These are phyloP conservation scores for Penicillium pancosmium DNA, from an alignment of 495 filamentous ascomycete species.

Conservation along the genomic window DNA sequence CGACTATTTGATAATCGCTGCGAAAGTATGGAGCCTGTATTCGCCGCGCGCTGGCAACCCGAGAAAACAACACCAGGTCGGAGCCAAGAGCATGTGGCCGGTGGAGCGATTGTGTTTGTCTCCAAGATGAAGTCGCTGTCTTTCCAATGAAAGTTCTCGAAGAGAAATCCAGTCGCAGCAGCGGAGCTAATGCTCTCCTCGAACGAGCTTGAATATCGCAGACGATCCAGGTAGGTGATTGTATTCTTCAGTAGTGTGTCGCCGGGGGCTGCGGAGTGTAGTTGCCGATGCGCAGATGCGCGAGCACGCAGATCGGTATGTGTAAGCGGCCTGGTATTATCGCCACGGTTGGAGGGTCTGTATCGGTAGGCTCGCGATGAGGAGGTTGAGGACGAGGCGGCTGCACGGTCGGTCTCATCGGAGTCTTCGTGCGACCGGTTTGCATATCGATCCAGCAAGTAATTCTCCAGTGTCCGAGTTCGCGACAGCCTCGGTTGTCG, in stretches of 20 bases:
- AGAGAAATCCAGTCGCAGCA: constrained; percentile 50
- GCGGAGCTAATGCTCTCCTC: constrained; percentile 60
- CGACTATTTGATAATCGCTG: constrained; percentile 33
- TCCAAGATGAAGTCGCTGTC: constrained; percentile 67
- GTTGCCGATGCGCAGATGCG: constrained; percentile 52
- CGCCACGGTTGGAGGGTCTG: constrained; percentile 35
- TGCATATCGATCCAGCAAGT: constrained; percentile 44
- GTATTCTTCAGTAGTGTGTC: constrained; percentile 57
- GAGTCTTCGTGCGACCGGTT: constrained; percentile 38
- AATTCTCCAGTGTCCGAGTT: constrained; percentile 49
- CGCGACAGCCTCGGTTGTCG: constrained; percentile 50
- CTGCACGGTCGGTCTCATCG: constrained; percentile 35
- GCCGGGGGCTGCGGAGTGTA: constrained; percentile 47
- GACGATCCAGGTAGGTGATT: constrained; percentile 64
- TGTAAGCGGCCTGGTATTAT: constrained; percentile 34
- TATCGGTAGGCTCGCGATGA: constrained; percentile 41
- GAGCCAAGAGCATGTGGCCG: constrained; percentile 66
- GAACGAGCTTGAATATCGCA: constrained; percentile 58
- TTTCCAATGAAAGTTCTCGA: constrained; percentile 46
- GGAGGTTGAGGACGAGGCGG: constrained; percentile 11
- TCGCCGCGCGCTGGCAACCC: constrained; percentile 59
- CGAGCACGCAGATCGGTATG: constrained; percentile 51
- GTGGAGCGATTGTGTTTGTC: constrained; percentile 53
- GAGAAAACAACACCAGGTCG: constrained; percentile 64
- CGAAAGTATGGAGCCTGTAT: constrained; percentile 29